Evolutionary conservation across 2,329 filamentous ascomycete species (phyloP).

Genomic region (Trichoderma sp.): DNA sequence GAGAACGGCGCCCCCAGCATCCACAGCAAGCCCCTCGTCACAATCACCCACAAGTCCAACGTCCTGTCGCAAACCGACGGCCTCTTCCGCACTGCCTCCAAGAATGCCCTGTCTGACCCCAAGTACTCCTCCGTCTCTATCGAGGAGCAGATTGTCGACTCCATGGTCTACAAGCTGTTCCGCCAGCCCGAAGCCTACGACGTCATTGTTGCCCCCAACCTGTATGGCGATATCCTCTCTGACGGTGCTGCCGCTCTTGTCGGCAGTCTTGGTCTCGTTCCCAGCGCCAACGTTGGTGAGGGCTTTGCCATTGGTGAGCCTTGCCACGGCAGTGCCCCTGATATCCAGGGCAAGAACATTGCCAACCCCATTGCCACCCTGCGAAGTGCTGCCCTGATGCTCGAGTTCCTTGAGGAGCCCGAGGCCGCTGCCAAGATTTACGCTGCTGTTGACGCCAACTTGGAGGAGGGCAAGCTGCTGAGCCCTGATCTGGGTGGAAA

Average conservation of each 20-base stretch:
- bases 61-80: constrained; percentile 95
- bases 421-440: constrained; percentile 87
- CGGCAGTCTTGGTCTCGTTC: constrained; percentile 86
- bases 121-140: constrained; percentile 95
- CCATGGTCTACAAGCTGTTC: constrained; percentile 99
- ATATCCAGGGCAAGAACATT: constrained; percentile 89
- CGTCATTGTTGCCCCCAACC: constrained; percentile 90
- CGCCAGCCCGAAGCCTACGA: constrained; percentile 93
- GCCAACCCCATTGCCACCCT: constrained; percentile 97
- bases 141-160: constrained; percentile 98
- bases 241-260: constrained; percentile 94
- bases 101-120: constrained; percentile 79
- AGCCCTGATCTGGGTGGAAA: constrained; percentile 88
- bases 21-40: constrained; percentile 73
- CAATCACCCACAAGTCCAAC: constrained; percentile 98
- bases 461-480: constrained; percentile 78
- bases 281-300: constrained; percentile 92
- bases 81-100: constrained; percentile 81
- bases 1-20: constrained; percentile 52
- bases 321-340: constrained; percentile 92
- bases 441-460: constrained; percentile 82
- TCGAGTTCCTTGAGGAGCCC: constrained; percentile 90
- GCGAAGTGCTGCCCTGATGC: constrained; percentile 86
- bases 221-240: constrained; percentile 92
- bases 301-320: constrained; percentile 96